Conservation (phyloP, 306 rosid genomes). For the Fragaria iinumae region DNA sequence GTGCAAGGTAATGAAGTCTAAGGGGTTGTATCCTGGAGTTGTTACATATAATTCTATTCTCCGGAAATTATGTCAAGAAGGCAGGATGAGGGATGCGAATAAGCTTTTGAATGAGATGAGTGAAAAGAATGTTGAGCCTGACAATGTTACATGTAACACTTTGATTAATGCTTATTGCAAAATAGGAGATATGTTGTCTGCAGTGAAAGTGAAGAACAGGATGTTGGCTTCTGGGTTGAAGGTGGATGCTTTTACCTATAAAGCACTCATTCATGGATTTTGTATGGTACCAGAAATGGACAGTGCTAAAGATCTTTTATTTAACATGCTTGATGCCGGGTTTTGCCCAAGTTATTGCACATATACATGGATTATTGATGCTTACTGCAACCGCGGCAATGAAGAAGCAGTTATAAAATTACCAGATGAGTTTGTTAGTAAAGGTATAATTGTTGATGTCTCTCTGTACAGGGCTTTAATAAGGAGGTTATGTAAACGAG, state of each 20-base stretch:
- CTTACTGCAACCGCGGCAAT: constrained; percentile 53
- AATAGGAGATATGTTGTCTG: constrained; percentile 72
- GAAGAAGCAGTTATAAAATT: constrained; percentile 54
- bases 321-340: constrained; percentile 67
- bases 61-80: constrained; percentile 69
- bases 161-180: constrained; percentile 86
- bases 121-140: constrained; percentile 69
- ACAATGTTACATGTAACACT: constrained; percentile 85
- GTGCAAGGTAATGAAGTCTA: constrained; percentile 61
- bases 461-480: constrained; percentile 77
- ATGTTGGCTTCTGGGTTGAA: constrained; percentile 75
- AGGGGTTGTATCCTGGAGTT: constrained; percentile 70
- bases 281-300: constrained; percentile 57
- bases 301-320: constrained; percentile 55
- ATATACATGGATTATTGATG: constrained; percentile 77
- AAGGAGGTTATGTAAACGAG: constrained; percentile 69
- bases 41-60: constrained; percentile 79
- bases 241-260: constrained; percentile 71
- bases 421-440: constrained; percentile 56
- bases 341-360: constrained; percentile 62
- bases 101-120: constrained; percentile 77
- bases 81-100: constrained; percentile 81
- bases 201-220: constrained; percentile 66
- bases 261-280: constrained; percentile 81
- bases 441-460: constrained; percentile 58